Evolutionary conservation across 2,329 filamentous ascomycete genomes (phyloP), one percentile per base, ranked within the genome.

Genomic region (Fusarium sacchari): DNA sequence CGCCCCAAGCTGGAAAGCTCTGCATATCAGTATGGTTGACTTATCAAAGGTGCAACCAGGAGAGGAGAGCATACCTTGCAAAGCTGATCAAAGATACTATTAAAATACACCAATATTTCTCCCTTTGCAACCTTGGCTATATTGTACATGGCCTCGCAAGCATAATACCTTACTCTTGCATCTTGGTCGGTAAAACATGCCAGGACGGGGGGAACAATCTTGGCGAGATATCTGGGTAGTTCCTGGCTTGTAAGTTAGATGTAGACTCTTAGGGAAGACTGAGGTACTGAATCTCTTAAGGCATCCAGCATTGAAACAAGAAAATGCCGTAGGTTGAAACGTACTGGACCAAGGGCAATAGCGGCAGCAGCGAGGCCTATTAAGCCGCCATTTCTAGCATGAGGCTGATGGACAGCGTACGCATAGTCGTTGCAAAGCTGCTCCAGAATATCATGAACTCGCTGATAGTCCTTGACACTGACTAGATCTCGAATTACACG

Each of bases 101-200:
- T 99, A 84, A 99, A 99, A 86, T 97, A 99, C 44, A 97, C 90
- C 74, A 99, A 84, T 26, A 99, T 96, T 83, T 99, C 96, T 42
- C 97, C 96, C 84, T 99, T 99, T 69, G 96, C 96, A 53, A 99
- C 96, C 84, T 99, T 99, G 80, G 96, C 95, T 80, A 99, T 99
- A 83, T 99, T 99, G 85, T 99, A 99, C 96, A 99, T 99, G 82
- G 95, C 97, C 86, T 99, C 96, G 84, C 96, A 99, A 30, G 96
- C 96, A 84, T 99, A 99, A 83, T 99, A 99, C 73, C 96, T 90
- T 37, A 98, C 96, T 66, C 96, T 90, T 34, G 96, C 95, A 92
- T 99, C 96, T 85, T 98, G 96, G 77, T 99, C 97, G 65, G 94
- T 94, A 83, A 99, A 99, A 86, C 97, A 99, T 59, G 96, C 96